phyloP scores from a whole-genome alignment of 352 stramenopile genomes.

The Pythium guiyangense region DNA sequence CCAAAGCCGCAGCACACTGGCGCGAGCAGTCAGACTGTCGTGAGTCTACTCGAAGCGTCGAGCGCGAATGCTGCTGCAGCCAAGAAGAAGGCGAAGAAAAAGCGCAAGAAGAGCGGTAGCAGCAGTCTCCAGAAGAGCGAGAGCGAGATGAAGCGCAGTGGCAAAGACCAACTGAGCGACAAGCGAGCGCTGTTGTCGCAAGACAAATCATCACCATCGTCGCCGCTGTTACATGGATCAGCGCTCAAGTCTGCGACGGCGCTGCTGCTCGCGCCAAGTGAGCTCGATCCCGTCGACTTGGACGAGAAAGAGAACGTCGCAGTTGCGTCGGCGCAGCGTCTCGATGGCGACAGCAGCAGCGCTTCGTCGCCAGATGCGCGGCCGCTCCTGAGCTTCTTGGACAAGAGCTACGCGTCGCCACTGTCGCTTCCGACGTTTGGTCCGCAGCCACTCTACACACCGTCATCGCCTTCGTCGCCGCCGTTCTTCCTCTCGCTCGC shows the following conservation, averaged over 20 bases:
- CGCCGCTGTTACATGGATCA: not conserved
- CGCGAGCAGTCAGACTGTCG: constrained; percentile 2
- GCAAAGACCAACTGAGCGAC: too few relatives aligned
- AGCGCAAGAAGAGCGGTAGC: constrained; percentile 12
- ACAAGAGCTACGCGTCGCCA: constrained; percentile 26
- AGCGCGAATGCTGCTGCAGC: not conserved
- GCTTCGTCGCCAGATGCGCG: constrained; percentile 21
- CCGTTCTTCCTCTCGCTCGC: constrained; percentile 58
- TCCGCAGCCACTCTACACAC: constrained; percentile 40
- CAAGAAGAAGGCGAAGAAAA: constrained; percentile 22
- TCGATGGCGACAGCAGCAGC: constrained; percentile 9
- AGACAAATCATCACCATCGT: too few relatives aligned
- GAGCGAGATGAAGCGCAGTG: too few relatives aligned
- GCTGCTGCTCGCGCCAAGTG: not conserved
- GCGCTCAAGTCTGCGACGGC: not conserved
- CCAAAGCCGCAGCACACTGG: not conserved
- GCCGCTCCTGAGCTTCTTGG: constrained; percentile 32
- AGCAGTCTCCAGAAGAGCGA: not conserved
- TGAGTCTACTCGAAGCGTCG: constrained; percentile 2
- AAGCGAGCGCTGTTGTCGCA: too few relatives aligned
- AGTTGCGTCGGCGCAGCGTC: not conserved
- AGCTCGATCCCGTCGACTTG: not conserved
- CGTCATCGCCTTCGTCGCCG: constrained; percentile 16
- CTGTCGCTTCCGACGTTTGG: constrained; percentile 34
- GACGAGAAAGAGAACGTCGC: not conserved